Evolutionary conservation across 2,329 filamentous ascomycete genomes (phyloP), one percentile per base, ranked within the genome.

Genomic region (Arthrobotrys megalospora): DNA sequence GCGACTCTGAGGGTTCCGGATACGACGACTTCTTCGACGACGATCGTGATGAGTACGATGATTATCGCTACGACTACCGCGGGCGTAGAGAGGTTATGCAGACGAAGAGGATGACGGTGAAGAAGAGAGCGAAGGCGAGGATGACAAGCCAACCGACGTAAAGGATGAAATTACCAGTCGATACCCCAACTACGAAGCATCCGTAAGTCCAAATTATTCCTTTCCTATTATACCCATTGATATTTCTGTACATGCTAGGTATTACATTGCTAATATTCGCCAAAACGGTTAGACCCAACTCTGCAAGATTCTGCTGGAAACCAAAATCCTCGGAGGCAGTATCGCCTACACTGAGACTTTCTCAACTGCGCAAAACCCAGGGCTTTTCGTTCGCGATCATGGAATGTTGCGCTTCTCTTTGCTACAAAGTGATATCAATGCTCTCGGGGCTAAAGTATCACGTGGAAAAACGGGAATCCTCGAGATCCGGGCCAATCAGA

Each of bases 361-460:
- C 28, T 19, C 48, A n/a, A 41, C 64, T 2, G 50, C 34, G 7
- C 64, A 47, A 14, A 68, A 55, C 43, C 64, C 64, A n/a, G 64
- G 64, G 7, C 16, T 68, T n/a, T 10, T 5, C 10, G 34, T 68
- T 6, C 16, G 41, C 16, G 36, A 14, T 19, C 8, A 28, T 10
- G 64, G 64, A 45, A 14, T 55, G 8, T 1, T 68, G 24, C 19
- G 34, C 8, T 48, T 55, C 4, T 48, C 64, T 8, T 28, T 68
- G 3, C 58, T 47, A 3, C 8, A 3, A 8, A 50, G 43, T n/a
- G 24, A 55, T 24, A 50, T 50, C 6, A 32, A 12, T 16, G 12
- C 16, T 28, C 12, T 21, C 21, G 36, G 3, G 2, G 2, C 24
- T 8, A 21, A 7, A 16, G 3, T 7, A 7, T 12, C 4, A 12